phyloP scores from a whole-genome alignment of 2,329 filamentous ascomycete genomes.

The Pyricularia pennisetigena region DNA sequence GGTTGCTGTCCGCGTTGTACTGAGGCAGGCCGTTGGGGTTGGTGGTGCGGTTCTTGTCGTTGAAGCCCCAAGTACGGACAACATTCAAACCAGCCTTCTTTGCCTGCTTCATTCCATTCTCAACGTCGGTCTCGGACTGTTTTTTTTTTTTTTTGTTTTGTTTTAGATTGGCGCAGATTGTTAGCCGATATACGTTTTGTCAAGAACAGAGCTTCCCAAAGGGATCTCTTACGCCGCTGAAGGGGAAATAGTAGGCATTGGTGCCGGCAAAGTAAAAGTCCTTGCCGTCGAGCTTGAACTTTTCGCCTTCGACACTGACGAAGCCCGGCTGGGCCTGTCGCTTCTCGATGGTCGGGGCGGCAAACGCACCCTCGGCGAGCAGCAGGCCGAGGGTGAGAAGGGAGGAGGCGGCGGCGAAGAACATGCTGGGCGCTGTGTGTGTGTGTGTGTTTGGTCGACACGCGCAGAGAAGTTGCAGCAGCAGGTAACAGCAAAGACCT shows the following conservation, averaged over 20 bases:
- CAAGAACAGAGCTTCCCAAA: not conserved
- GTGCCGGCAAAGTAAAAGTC: constrained; percentile 47
- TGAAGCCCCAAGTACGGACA: constrained; percentile 9
- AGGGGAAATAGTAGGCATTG: constrained; percentile 48
- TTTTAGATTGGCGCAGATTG: not conserved
- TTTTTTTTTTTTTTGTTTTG: too few relatives aligned
- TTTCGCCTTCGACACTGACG: constrained; percentile 36
- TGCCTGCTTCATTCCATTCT: constrained; percentile 50
- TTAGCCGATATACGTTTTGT: not conserved
- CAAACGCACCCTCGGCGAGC: constrained; percentile 2
- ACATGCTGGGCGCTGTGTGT: constrained; percentile 4
- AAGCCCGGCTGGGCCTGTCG: constrained; percentile 25
- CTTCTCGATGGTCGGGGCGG: not conserved
- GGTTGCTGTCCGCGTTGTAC: not conserved
- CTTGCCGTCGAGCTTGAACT: constrained; percentile 43
- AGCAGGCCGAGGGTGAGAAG: constrained; percentile 3
- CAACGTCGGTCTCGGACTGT: constrained; percentile 35
- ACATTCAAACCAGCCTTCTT: constrained; percentile 32
- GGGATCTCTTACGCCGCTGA: constrained; percentile 33
- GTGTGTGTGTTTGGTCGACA: not conserved
- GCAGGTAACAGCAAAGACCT: not conserved
- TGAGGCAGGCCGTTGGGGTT: not conserved
- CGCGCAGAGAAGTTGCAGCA: not conserved
- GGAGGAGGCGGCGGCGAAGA: not conserved
- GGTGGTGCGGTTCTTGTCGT: constrained; percentile 4